These are phyloP conservation scores for Alternaria gaisen DNA, from an alignment of 2,329 filamentous ascomycete genomes.

Conservation along the genomic window DNA sequence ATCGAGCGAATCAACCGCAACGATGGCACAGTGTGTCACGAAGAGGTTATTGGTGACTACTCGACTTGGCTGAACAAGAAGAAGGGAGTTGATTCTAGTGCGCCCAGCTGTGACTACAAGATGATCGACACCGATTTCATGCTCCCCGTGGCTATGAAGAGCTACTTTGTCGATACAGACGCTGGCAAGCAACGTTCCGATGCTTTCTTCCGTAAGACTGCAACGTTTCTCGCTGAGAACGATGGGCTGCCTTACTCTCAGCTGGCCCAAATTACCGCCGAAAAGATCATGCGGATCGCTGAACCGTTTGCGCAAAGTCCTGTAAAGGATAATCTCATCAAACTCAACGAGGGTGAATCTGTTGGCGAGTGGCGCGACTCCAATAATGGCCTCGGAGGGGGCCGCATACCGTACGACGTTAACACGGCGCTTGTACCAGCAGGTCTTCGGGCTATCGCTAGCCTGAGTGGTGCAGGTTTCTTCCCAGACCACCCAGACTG, in stretches of 20 bases:
- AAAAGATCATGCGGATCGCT: slow-evolving; percentile 67
- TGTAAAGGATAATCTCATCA: slow-evolving; percentile 64
- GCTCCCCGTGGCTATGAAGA: slow-evolving; percentile 65
- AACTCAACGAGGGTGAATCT: slow-evolving; percentile 62
- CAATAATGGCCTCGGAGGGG: slow-evolving; percentile 67
- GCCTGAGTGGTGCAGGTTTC: slow-evolving; percentile 60
- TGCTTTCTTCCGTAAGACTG: slow-evolving; percentile 54
- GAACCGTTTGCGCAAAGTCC: slow-evolving; percentile 64
- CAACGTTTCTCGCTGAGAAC: slow-evolving; percentile 62
- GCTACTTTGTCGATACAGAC: slow-evolving; percentile 64
- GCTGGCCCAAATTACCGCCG: slow-evolving; percentile 62
- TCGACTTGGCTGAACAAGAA: slow-evolving; percentile 67
- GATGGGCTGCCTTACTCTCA: slow-evolving; percentile 62
- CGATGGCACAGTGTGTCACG: slow-evolving; percentile 70
- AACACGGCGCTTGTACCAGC: slow-evolving; percentile 71
- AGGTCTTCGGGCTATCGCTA: slow-evolving; percentile 66
- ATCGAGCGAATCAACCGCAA: slow-evolving; percentile 68
- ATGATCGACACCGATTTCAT: slow-evolving; percentile 72
- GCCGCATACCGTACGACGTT: slow-evolving; percentile 71
- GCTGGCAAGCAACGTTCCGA: slow-evolving; percentile 52
- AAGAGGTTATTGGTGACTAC: slow-evolving; percentile 73
- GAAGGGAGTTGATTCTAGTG: slow-evolving; percentile 62
- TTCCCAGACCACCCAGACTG: slow-evolving; percentile 62
- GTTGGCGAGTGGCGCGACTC: slow-evolving; percentile 73
- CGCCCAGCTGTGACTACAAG: slow-evolving; percentile 65